phyloP scores from a whole-genome alignment of 257 asterid genomes.

The Petrea volubilis region DNA sequence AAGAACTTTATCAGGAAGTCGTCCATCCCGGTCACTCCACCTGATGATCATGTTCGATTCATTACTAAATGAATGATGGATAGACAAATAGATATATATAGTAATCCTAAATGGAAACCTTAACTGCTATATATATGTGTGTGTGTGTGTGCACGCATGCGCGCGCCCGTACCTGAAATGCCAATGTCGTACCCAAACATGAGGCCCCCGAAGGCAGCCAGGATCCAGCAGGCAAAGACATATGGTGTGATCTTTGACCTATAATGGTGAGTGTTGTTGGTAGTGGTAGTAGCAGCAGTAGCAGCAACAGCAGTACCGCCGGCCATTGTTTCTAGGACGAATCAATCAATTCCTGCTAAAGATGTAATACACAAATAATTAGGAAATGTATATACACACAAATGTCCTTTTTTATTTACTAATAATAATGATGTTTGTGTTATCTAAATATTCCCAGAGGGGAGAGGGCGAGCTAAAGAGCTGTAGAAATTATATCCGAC shows the following conservation, averaged over 20 bases:
- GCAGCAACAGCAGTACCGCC: no score
- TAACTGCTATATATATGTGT: neutral
- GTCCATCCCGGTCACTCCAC: conserved; percentile 81
- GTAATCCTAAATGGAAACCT: neutral
- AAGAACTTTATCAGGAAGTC: conserved; percentile 66
- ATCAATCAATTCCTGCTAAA: neutral
- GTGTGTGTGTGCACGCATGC: no score
- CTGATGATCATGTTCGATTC: conserved; percentile 23
- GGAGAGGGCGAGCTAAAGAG: neutral
- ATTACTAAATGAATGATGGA: neutral
- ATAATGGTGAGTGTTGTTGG: neutral
- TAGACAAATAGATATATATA: neutral
- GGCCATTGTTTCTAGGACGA: neutral
- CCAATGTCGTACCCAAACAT: conserved; percentile 23
- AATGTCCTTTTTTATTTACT: neutral
- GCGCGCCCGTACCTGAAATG: neutral
- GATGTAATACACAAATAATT: neutral
- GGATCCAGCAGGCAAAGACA: conserved; percentile 10
- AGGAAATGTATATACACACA: neutral
- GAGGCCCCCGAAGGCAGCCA: conserved; percentile 20
- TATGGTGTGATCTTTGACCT: conserved; percentile 2
- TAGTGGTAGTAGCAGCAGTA: no score
- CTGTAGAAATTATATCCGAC: neutral
- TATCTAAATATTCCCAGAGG: neutral
- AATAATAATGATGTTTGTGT: no score